Evolutionary conservation across 2,329 filamentous ascomycete species (phyloP), one percentile per base, ranked within the genome.

Genomic region (Penicillium sp.): DNA sequence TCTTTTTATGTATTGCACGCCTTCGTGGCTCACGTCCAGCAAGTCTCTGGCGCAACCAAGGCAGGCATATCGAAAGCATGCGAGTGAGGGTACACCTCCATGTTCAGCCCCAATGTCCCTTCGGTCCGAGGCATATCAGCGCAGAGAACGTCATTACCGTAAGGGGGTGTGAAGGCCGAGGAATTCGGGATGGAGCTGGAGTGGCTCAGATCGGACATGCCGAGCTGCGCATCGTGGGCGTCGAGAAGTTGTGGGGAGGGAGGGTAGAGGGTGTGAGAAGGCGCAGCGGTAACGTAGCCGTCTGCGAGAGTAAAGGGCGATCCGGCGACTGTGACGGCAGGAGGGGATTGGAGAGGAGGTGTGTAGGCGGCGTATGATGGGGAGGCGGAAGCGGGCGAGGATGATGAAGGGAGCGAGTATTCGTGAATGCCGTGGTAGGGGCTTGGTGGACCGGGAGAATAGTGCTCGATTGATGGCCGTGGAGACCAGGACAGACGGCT

Each of bases 401-500:
- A 75, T 9, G 72, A 76, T 40, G 75, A 69, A 62, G 66, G 67
- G 54, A 70, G 60, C 36, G 66, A 65, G 47, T 71, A 66, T 44
- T 71, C 73, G 44, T 73, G 70, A n/a, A 74, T 64, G 9, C 66
- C 61, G 54, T 64, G 66, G 54, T 75, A 74, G 35, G 69, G 71
- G 46, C 74, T 78, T 19, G 75, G 65, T 7, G 76, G 72, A 18
- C 69, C 64, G 1, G 76, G 68, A 5, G 74, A 74, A 58, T 74
- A 75, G 46, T 74, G 70, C 49, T 77, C 75, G 33, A 77, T 64
- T 0, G 75, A 76, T 3, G 68, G 64, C 51, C 69, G 73, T 19
- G 74, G 71, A 0, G 74, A 75, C 87, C 87, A 90, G 50, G 88
- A 87, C 80, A 91, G 87, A 64, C 87, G 85, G 37, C 79, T 81